These are phyloP conservation scores for Rhododendron molle DNA, from an alignment of 148 eudicot species.

Conservation along the genomic window DNA sequence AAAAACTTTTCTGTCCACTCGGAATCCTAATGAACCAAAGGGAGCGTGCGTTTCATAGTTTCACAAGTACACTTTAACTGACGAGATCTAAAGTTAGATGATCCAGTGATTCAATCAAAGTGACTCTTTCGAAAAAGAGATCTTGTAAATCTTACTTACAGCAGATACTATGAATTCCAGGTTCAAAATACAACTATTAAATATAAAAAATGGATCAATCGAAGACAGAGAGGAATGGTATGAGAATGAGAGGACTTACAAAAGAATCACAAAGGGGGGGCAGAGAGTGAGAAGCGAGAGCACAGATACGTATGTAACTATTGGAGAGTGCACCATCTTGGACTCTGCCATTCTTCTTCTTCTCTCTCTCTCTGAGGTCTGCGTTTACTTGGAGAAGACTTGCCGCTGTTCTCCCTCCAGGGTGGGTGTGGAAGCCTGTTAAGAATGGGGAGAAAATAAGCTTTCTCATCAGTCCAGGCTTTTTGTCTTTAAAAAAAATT, in stretches of 20 bases:
- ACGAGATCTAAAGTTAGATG: background rate
- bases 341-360: slow-evolving; percentile 40
- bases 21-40: background rate
- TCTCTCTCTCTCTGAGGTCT: background rate
- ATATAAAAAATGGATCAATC: background rate
- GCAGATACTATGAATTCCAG: background rate
- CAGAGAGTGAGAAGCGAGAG: slow-evolving; percentile 78
- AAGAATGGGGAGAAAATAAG: too few relatives aligned
- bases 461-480: too few relatives aligned
- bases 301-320: slow-evolving; percentile 78
- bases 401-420: background rate
- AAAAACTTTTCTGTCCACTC: background rate
- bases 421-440: background rate
- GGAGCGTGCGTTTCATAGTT: background rate
- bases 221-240: background rate
- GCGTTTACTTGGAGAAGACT: background rate
- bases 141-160: background rate
- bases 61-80: background rate
- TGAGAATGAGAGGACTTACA: slow-evolving; percentile 40
- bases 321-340: slow-evolving; percentile 72
- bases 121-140: background rate
- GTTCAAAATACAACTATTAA: background rate
- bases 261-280: slow-evolving; percentile 89
- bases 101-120: background rate
- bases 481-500: too few relatives aligned